phyloP scores from a whole-genome alignment of 2,329 filamentous ascomycete genomes.

The Cladosporium sp. region DNA sequence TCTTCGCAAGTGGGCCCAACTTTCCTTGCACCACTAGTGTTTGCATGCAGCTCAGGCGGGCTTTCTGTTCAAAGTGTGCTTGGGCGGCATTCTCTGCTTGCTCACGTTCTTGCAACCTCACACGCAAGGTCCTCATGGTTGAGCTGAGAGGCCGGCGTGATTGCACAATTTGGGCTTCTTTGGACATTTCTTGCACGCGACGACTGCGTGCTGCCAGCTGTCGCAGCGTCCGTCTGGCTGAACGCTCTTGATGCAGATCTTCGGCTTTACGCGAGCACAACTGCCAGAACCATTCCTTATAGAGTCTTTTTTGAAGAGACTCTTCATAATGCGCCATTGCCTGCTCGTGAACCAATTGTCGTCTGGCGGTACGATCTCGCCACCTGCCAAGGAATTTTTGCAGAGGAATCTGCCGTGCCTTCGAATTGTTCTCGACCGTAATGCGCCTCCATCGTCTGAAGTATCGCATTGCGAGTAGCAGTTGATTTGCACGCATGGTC shows the following conservation, averaged over 20 bases:
- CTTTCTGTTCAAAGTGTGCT: not conserved
- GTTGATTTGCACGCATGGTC: not conserved
- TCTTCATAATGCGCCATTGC: slow-evolving; percentile 25
- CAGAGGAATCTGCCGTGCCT: slow-evolving; percentile 49
- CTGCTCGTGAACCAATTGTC: slow-evolving; percentile 19
- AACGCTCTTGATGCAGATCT: slow-evolving; percentile 30
- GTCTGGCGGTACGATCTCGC: slow-evolving; percentile 38
- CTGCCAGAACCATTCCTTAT: slow-evolving; percentile 15
- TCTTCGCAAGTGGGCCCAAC: slow-evolving; percentile 39
- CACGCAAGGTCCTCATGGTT: not conserved
- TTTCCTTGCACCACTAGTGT: slow-evolving; percentile 36
- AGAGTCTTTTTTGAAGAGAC: slow-evolving; percentile 18
- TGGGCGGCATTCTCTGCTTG: not conserved
- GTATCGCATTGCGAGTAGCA: slow-evolving; percentile 60
- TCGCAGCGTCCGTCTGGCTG: slow-evolving; percentile 16
- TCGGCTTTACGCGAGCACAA: slow-evolving; percentile 26
- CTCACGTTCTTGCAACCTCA: not conserved
- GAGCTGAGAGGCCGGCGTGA: not conserved
- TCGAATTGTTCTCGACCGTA: slow-evolving; percentile 56
- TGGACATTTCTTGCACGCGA: not conserved
- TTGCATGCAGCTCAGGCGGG: not conserved
- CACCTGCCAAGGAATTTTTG: slow-evolving; percentile 54
- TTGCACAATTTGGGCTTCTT: slow-evolving; percentile 12
- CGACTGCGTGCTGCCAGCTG: slow-evolving; percentile 2
- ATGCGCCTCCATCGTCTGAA: slow-evolving; percentile 68